Percentiles rank a stretch among this genome's conserved stretches.
phyloP scores from a whole-genome alignment of 2,329 filamentous ascomycete species.

The Phaeoacremonium minimum region DNA sequence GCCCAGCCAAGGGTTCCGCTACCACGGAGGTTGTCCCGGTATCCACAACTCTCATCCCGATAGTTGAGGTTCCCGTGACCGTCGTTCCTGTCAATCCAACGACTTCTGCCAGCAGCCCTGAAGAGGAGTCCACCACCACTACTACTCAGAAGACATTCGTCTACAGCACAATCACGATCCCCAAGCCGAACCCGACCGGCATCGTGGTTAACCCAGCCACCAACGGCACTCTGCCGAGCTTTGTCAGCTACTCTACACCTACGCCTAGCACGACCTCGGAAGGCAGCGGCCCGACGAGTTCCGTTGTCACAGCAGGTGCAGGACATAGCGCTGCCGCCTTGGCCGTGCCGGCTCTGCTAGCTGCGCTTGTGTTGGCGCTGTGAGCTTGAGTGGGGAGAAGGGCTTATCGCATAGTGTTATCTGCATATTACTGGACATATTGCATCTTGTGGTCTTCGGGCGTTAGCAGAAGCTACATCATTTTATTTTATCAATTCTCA shows the following conservation, averaged over 20 bases:
- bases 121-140: neutral
- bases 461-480: no score
- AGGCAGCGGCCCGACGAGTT: neutral
- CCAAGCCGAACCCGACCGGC: neutral
- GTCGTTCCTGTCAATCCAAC: slow-evolving; percentile 4
- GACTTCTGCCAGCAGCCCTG: neutral
- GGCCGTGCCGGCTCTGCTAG: neutral
- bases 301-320: neutral
- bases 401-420: no score
- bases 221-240: neutral
- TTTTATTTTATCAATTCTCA: no score
- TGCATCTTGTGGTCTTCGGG: no score
- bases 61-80: slow-evolving; percentile 3
- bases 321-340: neutral
- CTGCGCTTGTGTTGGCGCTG: neutral
- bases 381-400: neutral
- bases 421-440: no score
- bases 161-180: neutral
- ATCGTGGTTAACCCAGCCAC: neutral
- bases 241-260: no score
- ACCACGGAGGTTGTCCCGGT: slow-evolving; percentile 23
- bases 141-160: neutral
- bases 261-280: neutral
- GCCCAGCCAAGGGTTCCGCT: slow-evolving; percentile 27
- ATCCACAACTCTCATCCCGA: slow-evolving; percentile 28